Conservation (phyloP, 768 basidiomycete genomes). For the Xerocomus potaroensis region DNA sequence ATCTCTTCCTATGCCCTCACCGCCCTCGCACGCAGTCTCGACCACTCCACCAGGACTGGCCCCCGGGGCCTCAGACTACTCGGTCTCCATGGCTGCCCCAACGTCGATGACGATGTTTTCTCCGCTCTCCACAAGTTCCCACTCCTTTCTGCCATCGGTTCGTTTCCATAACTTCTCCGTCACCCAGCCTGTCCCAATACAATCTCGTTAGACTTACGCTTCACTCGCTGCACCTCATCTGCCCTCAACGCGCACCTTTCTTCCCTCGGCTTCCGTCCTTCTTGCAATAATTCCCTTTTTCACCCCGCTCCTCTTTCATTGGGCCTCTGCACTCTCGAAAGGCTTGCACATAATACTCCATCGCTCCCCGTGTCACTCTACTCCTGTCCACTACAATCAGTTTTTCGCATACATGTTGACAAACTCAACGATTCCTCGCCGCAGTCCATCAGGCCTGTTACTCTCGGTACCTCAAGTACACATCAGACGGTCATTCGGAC, state of each 20-base stretch:
- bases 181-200: conserved; percentile 1
- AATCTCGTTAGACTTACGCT: conserved; percentile 41
- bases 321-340: conserved; percentile 33
- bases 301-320: conserved; percentile 39
- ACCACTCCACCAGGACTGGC: conserved; percentile 31
- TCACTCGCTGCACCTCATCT: conserved; percentile 39
- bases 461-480: not conserved
- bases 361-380: conserved; percentile 22
- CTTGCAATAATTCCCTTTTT: conserved; percentile 31
- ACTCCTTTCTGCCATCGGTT: conserved; percentile 59
- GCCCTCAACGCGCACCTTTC: conserved; percentile 15
- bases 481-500: conserved; percentile 2
- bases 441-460: not conserved
- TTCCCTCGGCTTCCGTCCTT: conserved; percentile 26
- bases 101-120: conserved; percentile 44
- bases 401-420: conserved; percentile 27
- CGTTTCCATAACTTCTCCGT: conserved; percentile 22
- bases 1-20: conserved; percentile 52
- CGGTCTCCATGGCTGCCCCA: conserved; percentile 48
- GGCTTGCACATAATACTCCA: conserved; percentile 9
- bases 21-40: conserved; percentile 47
- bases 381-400: conserved; percentile 22
- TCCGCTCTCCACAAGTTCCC: conserved; percentile 44
- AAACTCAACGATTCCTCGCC: conserved; percentile 7
- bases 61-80: conserved; percentile 60